Conservation (phyloP, 148 eudicot species). For the Rhododendron kiyosumense region DNA sequence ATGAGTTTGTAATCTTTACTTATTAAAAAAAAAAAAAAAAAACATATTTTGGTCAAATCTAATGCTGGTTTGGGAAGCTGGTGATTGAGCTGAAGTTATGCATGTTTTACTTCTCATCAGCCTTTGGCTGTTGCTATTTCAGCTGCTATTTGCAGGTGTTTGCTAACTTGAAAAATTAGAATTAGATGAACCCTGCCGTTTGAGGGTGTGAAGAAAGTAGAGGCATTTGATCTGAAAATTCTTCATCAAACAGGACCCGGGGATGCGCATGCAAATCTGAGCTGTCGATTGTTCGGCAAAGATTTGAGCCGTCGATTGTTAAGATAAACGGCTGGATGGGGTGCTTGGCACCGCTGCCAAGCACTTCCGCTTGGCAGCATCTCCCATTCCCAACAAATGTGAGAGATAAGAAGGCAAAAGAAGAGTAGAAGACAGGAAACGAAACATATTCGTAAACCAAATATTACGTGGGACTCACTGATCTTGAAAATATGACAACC, state of each 20-base stretch:
- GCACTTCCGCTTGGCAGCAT: too few species aligned
- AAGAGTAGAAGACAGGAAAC: not conserved
- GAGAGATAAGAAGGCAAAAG: not conserved
- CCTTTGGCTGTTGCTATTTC: not conserved
- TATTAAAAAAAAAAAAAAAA: too few species aligned
- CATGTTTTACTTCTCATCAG: not conserved
- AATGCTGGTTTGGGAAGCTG: not conserved
- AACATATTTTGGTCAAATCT: not conserved
- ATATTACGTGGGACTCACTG: not conserved
- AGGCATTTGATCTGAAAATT: not conserved
- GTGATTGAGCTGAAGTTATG: not conserved
- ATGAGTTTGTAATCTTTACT: not conserved
- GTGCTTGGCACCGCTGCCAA: too few species aligned
- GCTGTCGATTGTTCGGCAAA: not conserved
- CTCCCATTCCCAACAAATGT: not conserved
- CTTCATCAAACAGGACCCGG: not conserved
- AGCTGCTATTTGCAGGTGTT: not conserved
- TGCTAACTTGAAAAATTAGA: not conserved
- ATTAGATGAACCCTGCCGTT: not conserved
- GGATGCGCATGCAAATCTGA: not conserved
- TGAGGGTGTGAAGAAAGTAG: not conserved
- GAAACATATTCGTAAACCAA: not conserved
- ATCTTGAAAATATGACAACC: not conserved
- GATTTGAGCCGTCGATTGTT: too few species aligned
- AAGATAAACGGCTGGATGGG: too few species aligned